These are phyloP conservation scores for Monascus ruber DNA, from an alignment of 2,329 filamentous ascomycete species.

Conservation along the genomic window DNA sequence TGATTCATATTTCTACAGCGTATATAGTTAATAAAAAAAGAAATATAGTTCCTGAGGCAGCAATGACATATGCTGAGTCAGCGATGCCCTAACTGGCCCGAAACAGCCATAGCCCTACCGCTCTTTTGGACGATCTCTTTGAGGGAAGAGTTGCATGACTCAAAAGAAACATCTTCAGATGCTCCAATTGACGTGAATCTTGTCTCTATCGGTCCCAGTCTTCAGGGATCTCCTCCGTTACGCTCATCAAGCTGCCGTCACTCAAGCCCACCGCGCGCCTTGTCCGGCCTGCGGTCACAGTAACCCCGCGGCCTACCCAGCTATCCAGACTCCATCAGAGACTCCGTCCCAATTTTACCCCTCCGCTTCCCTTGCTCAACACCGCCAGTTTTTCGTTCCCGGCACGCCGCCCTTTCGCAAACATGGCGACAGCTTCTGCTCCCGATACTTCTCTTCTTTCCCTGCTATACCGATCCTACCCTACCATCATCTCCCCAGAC, in stretches of 20 bases:
- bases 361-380: conserved; percentile 18
- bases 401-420: conserved; percentile 8
- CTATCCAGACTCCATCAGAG: conserved; percentile 1
- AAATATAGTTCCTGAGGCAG: too few relatives aligned
- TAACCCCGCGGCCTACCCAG: conserved; percentile 9
- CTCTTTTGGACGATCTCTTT: too few relatives aligned
- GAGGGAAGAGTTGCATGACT: too few relatives aligned
- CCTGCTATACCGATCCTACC: conserved; percentile 35
- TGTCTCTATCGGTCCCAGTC: neutral
- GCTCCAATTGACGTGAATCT: too few relatives aligned
- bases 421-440: conserved; percentile 21
- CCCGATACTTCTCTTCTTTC: conserved; percentile 33
- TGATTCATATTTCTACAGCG: too few relatives aligned
- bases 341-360: conserved; percentile 6
- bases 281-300: conserved; percentile 7
- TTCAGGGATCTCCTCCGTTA: conserved; percentile 5
- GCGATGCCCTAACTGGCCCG: too few relatives aligned
- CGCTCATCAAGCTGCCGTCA: conserved; percentile 8
- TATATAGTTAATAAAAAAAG: too few relatives aligned
- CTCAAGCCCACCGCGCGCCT: conserved; percentile 7
- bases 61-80: too few relatives aligned
- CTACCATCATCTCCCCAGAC: conserved; percentile 26
- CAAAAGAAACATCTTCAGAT: too few relatives aligned
- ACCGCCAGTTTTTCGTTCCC: conserved; percentile 6
- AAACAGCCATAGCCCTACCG: too few relatives aligned